Conservation (phyloP, 257 asterid species). For the Vinca minor region DNA sequence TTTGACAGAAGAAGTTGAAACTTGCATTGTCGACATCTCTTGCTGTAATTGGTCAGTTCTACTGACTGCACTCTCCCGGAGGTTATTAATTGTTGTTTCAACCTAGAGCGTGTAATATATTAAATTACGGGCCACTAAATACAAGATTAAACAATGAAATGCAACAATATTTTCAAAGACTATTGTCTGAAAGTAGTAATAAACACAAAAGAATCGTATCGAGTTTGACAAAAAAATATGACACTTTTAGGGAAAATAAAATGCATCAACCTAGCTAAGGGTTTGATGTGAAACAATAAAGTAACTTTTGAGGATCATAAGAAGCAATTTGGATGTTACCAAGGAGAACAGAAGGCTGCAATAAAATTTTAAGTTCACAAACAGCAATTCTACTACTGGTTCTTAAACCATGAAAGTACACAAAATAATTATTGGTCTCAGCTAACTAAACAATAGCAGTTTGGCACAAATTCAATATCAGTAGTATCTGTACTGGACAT, state of each 20-base stretch:
- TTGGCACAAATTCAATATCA: neutral
- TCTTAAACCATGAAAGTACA: no score
- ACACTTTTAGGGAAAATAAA: neutral
- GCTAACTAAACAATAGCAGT: neutral
- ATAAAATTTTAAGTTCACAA: no score
- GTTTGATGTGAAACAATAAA: no score
- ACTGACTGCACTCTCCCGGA: constrained; percentile 68
- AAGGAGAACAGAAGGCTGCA: neutral
- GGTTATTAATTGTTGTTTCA: constrained; percentile 60
- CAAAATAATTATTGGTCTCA: neutral
- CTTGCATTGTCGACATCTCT: constrained; percentile 88
- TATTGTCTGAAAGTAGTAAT: neutral
- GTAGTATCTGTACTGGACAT: neutral
- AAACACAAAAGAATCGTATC: neutral
- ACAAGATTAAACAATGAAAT: constrained; percentile 1
- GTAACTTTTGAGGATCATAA: no score
- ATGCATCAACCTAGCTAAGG: neutral
- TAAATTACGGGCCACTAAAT: neutral
- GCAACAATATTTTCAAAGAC: neutral
- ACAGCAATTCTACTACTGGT: no score
- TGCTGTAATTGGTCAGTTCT: constrained; percentile 66
- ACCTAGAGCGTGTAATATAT: constrained; percentile 38
- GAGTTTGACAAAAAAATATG: neutral
- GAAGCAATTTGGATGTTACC: no score
- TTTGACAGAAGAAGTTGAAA: constrained; percentile 56